Base-by-base conservation (phyloP, 2,329 filamentous ascomycete genomes). In the Juglanconis sp. region DNA sequence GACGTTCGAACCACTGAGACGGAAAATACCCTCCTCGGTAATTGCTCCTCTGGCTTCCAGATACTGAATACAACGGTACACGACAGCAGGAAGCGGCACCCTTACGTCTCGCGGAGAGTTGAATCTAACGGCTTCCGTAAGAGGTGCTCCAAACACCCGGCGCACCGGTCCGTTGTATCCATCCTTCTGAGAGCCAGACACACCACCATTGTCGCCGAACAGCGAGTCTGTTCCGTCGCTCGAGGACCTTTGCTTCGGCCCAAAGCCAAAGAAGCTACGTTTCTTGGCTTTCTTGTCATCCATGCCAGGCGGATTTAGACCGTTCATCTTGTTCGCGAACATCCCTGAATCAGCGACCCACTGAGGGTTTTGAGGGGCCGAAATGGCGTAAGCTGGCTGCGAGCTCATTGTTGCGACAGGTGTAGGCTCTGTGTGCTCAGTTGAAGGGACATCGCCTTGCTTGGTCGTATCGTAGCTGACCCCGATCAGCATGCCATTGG, bases 1-100 rank as follows among this genome's bases (percentile, higher is more conserved):
- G 57, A 96, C 85, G 70, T 96, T 98, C 1, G 94, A 98, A n/a
- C 95, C 95, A 72, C 93, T 98, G 47, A 99, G 81, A 55, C 95
- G 87, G 81, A 99, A 99, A 47, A 99, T 96, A 48, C 95, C 95
- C 74, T 99, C 95, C 73, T 99, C 95, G 5, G 81, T 81, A 52
- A 89, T 82, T 10, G 93, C 95, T 64, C 90, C 86, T 77, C 93
- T 93, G 6, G 86, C 83, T 65, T 91, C 89, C 17, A 99, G 82
- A 72, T 96, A 99, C 73, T 98, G 91, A 63, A 99, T 90, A 71
- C 92, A 97, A 60, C 95, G 88, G 76, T 96, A 99, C 8, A 98
- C 91, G 2, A 99, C 95, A 6, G 94, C 91, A 1, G 95, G 95
- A 34, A 99, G 78, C 34, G 90, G 87, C 6, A 92, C 86, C 62